Base-by-base conservation (phyloP, 2,329 filamentous ascomycete species). In the Immersiporthe knoxdaviesiana region DNA sequence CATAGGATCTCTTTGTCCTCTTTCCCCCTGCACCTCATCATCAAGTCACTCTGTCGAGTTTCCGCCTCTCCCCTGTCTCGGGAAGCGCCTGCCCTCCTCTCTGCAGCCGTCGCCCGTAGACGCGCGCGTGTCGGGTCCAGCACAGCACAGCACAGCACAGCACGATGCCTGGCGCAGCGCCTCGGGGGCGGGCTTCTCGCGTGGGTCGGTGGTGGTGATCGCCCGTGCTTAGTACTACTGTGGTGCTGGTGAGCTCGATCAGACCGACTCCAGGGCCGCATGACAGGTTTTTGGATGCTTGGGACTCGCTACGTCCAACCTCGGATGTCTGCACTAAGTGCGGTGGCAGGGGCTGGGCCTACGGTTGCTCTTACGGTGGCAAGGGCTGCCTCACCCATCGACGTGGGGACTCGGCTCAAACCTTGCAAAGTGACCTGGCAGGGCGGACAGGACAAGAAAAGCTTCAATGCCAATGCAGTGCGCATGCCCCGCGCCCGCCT, bases 251-350 rank as follows among this genome's bases (percentile, higher is more conserved):
- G 14, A 50, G 12, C 32, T 59, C 52, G 18, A 21, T 27, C 44
- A 37, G 50, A 66, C 59, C 47, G 54, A 66, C 37, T 50, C 60
- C 56, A 50, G 30, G 21, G 24, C 44, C n/a, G 61, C 61, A 63
- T 63, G 27, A 52, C 61, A 35, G 47, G 41, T 30, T n/a, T 12
- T n/a, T 12, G 16, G 62, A 32, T 56, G 52, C 27, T 30, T 27
- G 27, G 52, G 5, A 32, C 44, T 56, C 14, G 52, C 27, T 18
- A 30, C 24, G 52, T 56, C 52, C 52, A 56, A 30, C 52, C 52
- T 52, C 39, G 39, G 30, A 56, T 35, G 59, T 44, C 37, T 68
- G 67, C 67, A 68, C 39, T 68, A 68, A 60, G 37, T 68, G 65
- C 65, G 50, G 65, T 50, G 37, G 61, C 67, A 63, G 27, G 24